Percentiles rank a stretch among this genome's conserved stretches.
These are phyloP conservation scores for Aspergillus indologenus DNA, from an alignment of 495 filamentous ascomycete species.

Conservation along the genomic window DNA sequence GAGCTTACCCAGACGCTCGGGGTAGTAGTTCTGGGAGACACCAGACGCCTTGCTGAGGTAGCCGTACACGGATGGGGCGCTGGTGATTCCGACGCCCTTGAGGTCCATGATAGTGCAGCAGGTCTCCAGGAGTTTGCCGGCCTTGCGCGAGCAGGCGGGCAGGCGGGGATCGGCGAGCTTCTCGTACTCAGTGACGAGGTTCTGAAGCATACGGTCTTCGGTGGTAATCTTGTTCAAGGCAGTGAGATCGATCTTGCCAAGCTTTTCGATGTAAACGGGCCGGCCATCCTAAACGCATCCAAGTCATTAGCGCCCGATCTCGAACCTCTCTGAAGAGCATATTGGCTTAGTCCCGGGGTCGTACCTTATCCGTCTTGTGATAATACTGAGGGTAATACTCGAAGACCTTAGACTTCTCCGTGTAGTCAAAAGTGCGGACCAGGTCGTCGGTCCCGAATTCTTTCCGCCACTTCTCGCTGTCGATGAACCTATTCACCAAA, in stretches of 20 bases:
- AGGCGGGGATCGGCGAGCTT: conserved; percentile 88
- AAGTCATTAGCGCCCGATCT: conserved; percentile 13
- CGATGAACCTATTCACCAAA: conserved; percentile 68
- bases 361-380: conserved; percentile 96
- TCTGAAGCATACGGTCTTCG: conserved; percentile 88
- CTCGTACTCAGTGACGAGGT: conserved; percentile 96
- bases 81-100: conserved; percentile 84
- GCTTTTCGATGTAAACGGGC: conserved; percentile 93
- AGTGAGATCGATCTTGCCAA: conserved; percentile 86
- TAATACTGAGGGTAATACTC: conserved; percentile 98
- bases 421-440: conserved; percentile 76
- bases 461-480: conserved; percentile 87
- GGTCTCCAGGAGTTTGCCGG: conserved; percentile 86
- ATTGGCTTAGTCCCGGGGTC: conserved; percentile 6
- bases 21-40: conserved; percentile 98
- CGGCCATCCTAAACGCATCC: conserved; percentile 71
- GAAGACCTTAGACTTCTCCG: conserved; percentile 82
- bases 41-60: conserved; percentile 77
- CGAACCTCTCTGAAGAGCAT: neutral
- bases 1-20: conserved; percentile 82
- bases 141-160: conserved; percentile 92
- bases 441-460: conserved; percentile 85
- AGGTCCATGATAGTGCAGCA: conserved; percentile 97
- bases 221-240: conserved; percentile 94
- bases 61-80: conserved; percentile 74